phyloP scores from a whole-genome alignment of 371 early-diverging fungal species.

The Syncephalastrum sp. region DNA sequence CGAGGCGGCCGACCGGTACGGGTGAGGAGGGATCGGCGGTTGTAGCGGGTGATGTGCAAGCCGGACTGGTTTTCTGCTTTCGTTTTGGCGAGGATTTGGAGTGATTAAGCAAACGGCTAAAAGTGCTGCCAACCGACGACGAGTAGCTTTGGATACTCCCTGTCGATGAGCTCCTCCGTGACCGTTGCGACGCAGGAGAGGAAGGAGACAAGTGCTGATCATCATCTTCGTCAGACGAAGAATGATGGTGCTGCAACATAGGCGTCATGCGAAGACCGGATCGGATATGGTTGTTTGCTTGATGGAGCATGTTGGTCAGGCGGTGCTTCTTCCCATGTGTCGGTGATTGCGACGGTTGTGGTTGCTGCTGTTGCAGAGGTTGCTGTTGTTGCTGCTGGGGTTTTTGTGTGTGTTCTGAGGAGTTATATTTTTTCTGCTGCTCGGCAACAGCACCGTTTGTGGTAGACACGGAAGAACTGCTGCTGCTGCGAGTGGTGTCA shows the following conservation, averaged over 20 bases:
- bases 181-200: neutral
- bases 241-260: slow-evolving; percentile 12
- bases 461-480: slow-evolving; percentile 28
- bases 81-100: neutral
- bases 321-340: slow-evolving; percentile 10
- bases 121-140: neutral
- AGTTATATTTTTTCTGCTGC: neutral
- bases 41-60: slow-evolving; percentile 2
- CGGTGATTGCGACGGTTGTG: neutral
- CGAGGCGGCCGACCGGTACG: slow-evolving; percentile 8
- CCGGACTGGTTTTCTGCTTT: no score
- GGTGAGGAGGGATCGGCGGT: neutral
- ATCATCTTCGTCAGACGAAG: neutral
- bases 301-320: slow-evolving; percentile 14
- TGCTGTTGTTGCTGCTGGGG: slow-evolving; percentile 27
- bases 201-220: neutral
- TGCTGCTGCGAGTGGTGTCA: slow-evolving; percentile 32
- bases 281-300: slow-evolving; percentile 18
- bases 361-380: slow-evolving; percentile 16
- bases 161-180: neutral
- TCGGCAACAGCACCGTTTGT: slow-evolving; percentile 5
- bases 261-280: slow-evolving; percentile 28
- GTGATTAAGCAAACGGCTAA: neutral
- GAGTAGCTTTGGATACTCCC: slow-evolving; percentile 2
- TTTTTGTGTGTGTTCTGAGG: neutral